phyloP scores from a whole-genome alignment of 768 basidiomycete genomes.

The Mycena maculata region DNA sequence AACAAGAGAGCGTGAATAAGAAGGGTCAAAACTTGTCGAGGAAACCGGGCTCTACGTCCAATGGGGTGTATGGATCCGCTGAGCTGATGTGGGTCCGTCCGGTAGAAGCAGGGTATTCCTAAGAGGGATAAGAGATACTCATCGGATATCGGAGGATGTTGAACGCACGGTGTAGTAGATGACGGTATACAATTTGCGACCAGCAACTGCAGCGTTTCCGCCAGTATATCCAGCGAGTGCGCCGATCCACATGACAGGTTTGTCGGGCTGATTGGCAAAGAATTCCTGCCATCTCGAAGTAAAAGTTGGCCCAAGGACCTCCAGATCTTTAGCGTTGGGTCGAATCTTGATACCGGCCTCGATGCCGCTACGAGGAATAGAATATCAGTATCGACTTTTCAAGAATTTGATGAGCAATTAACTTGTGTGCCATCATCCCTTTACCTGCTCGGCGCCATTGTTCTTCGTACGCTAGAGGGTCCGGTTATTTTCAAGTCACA shows the following conservation, averaged over 20 bases:
- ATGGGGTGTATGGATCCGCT: slow-evolving; percentile 43
- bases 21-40: slow-evolving; percentile 46
- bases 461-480: slow-evolving; percentile 36
- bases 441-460: slow-evolving; percentile 50
- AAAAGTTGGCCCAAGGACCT: slow-evolving; percentile 63
- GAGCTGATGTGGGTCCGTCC: slow-evolving; percentile 55
- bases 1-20: too few relatives aligned
- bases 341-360: slow-evolving; percentile 70
- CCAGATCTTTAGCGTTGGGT: slow-evolving; percentile 61
- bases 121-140: neutral
- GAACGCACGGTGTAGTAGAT: slow-evolving; percentile 48
- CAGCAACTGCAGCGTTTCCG: neutral
- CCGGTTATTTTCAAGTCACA: neutral
- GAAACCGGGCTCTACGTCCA: slow-evolving; percentile 48
- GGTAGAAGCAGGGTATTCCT: slow-evolving; percentile 51
- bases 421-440: slow-evolving; percentile 70
- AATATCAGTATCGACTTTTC: neutral
- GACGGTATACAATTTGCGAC: slow-evolving; percentile 42
- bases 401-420: slow-evolving; percentile 34
- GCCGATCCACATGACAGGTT: slow-evolving; percentile 55
- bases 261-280: slow-evolving; percentile 65
- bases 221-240: slow-evolving; percentile 51
- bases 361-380: slow-evolving; percentile 54
- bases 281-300: slow-evolving; percentile 60
- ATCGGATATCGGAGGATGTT: neutral